Conservation (phyloP, 2,329 filamentous ascomycete species). For the Diaporthe vaccinii region DNA sequence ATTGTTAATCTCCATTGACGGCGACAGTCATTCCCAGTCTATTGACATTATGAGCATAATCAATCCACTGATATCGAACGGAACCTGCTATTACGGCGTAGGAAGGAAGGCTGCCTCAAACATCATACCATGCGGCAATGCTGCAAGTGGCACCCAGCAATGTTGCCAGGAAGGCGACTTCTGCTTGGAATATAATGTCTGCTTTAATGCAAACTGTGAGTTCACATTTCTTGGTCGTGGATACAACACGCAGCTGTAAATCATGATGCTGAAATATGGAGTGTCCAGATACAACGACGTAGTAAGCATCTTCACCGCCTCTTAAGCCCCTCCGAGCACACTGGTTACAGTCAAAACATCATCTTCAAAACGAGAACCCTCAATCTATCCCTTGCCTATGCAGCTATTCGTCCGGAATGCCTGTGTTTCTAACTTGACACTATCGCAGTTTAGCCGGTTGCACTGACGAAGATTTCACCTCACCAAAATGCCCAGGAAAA, state of each 20-base stretch:
- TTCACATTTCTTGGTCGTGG: neutral
- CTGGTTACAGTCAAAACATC: too few relatives aligned
- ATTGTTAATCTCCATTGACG: neutral
- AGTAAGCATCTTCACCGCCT: neutral
- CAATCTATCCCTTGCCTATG: too few relatives aligned
- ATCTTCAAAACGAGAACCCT: too few relatives aligned
- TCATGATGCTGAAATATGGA: neutral
- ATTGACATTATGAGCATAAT: neutral
- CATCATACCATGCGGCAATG: constrained; percentile 26
- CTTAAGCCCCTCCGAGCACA: neutral
- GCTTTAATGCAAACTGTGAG: constrained; percentile 29
- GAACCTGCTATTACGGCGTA: constrained; percentile 18
- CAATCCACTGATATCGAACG: constrained; percentile 25
- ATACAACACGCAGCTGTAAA: neutral
- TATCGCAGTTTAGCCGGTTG: constrained; percentile 24
- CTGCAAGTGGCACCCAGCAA: constrained; percentile 7
- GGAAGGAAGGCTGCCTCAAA: neutral
- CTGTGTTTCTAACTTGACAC: neutral
- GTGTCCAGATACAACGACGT: neutral
- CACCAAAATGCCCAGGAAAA: constrained; percentile 10
- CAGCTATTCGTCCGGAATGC: neutral
- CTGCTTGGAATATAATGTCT: constrained; percentile 25
- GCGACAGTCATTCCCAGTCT: neutral
- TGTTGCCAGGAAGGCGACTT: constrained; percentile 33
- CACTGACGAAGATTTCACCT: constrained; percentile 18